phyloP scores from a whole-genome alignment of 2,329 filamentous ascomycete species.

The Lecanicillium sp. region DNA sequence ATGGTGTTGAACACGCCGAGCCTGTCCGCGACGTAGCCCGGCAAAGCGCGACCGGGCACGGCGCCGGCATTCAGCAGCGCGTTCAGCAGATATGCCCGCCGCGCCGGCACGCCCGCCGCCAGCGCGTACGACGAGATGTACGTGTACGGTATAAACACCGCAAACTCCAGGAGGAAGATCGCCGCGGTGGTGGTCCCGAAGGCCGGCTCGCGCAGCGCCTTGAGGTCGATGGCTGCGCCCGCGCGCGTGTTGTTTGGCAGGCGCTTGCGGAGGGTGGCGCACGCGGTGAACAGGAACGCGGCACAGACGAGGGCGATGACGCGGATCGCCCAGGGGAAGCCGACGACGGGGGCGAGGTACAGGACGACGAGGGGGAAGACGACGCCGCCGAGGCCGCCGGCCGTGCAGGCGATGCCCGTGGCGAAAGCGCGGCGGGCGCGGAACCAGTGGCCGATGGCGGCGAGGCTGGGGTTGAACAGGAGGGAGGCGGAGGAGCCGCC shows the following conservation, averaged over 20 bases:
- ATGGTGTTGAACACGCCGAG: slow-evolving; percentile 66
- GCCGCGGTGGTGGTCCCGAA: slow-evolving; percentile 48
- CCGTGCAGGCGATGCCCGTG: slow-evolving; percentile 63
- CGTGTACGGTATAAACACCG: slow-evolving; percentile 59
- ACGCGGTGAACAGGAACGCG: slow-evolving; percentile 23
- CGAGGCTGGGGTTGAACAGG: slow-evolving; percentile 63
- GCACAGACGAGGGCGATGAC: slow-evolving; percentile 25
- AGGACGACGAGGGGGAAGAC: slow-evolving; percentile 36
- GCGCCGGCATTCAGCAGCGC: slow-evolving; percentile 65
- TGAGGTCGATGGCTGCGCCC: slow-evolving; percentile 40
- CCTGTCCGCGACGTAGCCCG: slow-evolving; percentile 61
- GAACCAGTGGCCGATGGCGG: slow-evolving; percentile 66
- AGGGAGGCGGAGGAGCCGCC: slow-evolving; percentile 61
- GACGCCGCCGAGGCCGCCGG: slow-evolving; percentile 54
- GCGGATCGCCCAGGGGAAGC: slow-evolving; percentile 28
- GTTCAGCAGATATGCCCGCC: slow-evolving; percentile 60
- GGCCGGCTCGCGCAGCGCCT: slow-evolving; percentile 42
- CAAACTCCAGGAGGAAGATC: slow-evolving; percentile 55
- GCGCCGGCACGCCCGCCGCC: slow-evolving; percentile 42
- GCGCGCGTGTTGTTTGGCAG: slow-evolving; percentile 42
- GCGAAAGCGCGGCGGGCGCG: slow-evolving; percentile 56
- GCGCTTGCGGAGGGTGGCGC: slow-evolving; percentile 31
- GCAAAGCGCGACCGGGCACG: slow-evolving; percentile 60
- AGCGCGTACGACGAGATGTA: slow-evolving; percentile 63
- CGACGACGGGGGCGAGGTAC: slow-evolving; percentile 22